Evolutionary conservation across 495 filamentous ascomycete genomes (phyloP).

Genomic region (Penicillium flavigenum): DNA sequence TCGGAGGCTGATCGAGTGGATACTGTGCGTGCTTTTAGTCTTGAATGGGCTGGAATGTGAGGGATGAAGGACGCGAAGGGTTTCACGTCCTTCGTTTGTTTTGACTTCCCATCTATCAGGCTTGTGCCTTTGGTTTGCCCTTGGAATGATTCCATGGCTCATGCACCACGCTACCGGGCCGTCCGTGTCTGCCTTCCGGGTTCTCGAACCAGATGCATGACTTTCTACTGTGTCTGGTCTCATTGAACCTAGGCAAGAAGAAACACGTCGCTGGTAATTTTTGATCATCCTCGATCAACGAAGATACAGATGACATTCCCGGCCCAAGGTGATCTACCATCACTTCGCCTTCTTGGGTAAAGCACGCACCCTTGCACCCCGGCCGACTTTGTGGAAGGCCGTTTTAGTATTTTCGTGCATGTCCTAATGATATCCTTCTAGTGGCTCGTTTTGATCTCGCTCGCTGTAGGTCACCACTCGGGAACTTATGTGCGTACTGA

Average conservation of each 20-base stretch:
- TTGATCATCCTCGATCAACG: neutral
- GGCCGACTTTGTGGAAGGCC: too few species aligned
- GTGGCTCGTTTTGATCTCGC: too few species aligned
- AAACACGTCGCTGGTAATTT: neutral
- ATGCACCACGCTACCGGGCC: neutral
- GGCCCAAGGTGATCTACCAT: neutral
- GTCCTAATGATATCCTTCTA: too few species aligned
- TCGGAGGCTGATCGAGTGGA: slow-evolving; percentile 27
- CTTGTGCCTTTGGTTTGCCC: neutral
- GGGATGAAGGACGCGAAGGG: neutral
- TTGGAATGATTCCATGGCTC: neutral
- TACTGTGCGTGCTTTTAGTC: slow-evolving; percentile 65
- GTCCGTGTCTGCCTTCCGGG: neutral
- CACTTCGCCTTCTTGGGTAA: too few species aligned
- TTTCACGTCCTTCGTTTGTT: neutral
- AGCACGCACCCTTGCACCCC: too few species aligned
- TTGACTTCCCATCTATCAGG: neutral
- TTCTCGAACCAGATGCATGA: neutral
- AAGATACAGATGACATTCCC: neutral
- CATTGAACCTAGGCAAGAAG: too few species aligned
- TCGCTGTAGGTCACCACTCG: too few species aligned
- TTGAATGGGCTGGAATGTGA: slow-evolving; percentile 86
- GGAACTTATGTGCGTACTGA: too few species aligned
- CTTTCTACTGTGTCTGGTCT: neutral
- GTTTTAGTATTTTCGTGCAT: too few species aligned